phyloP scores from a whole-genome alignment of 2,329 filamentous ascomycete species.

The Fusarium sulawesiense region DNA sequence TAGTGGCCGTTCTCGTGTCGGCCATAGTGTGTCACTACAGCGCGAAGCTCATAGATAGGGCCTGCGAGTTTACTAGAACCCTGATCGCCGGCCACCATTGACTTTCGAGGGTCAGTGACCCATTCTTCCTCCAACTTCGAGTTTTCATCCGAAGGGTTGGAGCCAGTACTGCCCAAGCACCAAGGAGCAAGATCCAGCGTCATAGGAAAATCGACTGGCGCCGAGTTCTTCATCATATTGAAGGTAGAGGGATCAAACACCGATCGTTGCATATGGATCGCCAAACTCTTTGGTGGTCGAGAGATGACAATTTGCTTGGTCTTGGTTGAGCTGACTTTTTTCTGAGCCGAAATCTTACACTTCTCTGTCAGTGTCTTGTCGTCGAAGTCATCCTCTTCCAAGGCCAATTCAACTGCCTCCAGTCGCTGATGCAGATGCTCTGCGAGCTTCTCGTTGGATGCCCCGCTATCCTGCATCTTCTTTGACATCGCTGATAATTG shows the following conservation, averaged over 20 bases:
- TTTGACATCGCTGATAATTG: constrained; percentile 62
- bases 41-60: constrained; percentile 79
- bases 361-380: constrained; percentile 72
- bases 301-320: constrained; percentile 90
- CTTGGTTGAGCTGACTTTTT: constrained; percentile 82
- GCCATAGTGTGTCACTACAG: constrained; percentile 89
- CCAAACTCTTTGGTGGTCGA: constrained; percentile 81
- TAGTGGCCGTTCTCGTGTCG: constrained; percentile 97
- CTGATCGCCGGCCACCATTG: constrained; percentile 75
- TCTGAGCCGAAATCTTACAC: constrained; percentile 74
- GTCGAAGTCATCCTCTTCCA: constrained; percentile 84
- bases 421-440: constrained; percentile 66
- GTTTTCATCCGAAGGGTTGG: not conserved
- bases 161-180: constrained; percentile 75
- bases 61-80: constrained; percentile 64
- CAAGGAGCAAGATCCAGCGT: constrained; percentile 82
- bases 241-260: constrained; percentile 88
- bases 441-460: constrained; percentile 62
- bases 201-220: constrained; percentile 80
- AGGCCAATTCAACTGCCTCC: constrained; percentile 72
- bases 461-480: constrained; percentile 50
- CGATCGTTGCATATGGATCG: constrained; percentile 90
- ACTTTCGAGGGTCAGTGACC: constrained; percentile 73
- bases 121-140: constrained; percentile 68
- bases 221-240: constrained; percentile 83